A percentile compares a stretch with the other conserved stretches of the same genome.
Evolutionary conservation across 306 rosid species (phyloP).

Genomic region (Prunus fruticosa): DNA sequence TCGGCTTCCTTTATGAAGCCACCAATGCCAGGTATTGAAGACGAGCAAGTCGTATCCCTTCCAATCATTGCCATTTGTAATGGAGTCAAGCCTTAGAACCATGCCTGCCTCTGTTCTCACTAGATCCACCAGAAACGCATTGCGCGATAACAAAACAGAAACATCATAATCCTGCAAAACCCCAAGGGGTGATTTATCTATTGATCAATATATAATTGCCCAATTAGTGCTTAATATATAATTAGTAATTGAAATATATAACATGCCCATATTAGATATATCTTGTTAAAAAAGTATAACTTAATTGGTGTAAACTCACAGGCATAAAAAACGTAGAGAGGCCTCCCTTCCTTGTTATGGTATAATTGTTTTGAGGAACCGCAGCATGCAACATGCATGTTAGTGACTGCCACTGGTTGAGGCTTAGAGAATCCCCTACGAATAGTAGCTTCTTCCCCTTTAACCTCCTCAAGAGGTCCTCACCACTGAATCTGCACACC

Average conservation of each 20-base stretch:
- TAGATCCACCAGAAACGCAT: constrained; percentile 43
- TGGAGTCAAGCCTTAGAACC: constrained; percentile 43
- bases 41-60: constrained; percentile 41
- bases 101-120: constrained; percentile 27
- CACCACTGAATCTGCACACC: constrained; percentile 30
- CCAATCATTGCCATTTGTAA: constrained; percentile 36
- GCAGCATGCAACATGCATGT: constrained; percentile 44
- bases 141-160: constrained; percentile 24
- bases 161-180: constrained; percentile 30
- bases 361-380: constrained; percentile 31
- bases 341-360: constrained; percentile 19
- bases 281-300: not conserved
- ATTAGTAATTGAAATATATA: too few species aligned
- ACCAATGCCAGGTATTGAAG: constrained; percentile 56
- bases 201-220: too few species aligned
- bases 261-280: too few species aligned
- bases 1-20: constrained; percentile 41
- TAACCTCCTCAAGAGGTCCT: constrained; percentile 28
- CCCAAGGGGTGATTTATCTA: not conserved
- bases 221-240: too few species aligned
- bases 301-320: constrained; percentile 7
- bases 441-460: constrained; percentile 46
- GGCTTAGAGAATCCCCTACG: constrained; percentile 53
- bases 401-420: constrained; percentile 54
- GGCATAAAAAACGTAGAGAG: constrained; percentile 30